Conservation (phyloP, 108 stramenopile genomes). For the Pseudonitzschia pungens region DNA sequence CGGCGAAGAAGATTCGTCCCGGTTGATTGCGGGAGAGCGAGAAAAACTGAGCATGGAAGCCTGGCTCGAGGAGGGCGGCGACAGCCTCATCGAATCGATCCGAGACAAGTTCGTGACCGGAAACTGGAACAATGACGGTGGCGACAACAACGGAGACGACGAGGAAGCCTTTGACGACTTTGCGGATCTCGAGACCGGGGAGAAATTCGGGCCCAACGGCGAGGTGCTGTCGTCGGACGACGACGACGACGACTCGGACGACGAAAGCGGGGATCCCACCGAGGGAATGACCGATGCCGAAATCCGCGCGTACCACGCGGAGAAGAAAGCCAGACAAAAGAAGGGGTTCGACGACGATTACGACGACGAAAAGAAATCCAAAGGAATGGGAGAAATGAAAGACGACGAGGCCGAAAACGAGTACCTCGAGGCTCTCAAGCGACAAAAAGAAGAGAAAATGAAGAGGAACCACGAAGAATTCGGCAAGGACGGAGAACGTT, state of each 20-base stretch:
- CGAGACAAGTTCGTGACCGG: constrained; percentile 96
- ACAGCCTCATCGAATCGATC: constrained; percentile 75
- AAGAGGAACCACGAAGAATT: constrained; percentile 89
- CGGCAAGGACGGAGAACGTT: constrained; percentile 80
- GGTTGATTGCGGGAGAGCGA: constrained; percentile 28
- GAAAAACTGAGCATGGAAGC: constrained; percentile 48
- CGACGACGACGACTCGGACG: constrained; percentile 29
- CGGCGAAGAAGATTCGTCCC: constrained; percentile 75
- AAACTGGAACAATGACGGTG: constrained; percentile 73
- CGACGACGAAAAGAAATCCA: constrained; percentile 80
- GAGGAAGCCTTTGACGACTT: constrained; percentile 84
- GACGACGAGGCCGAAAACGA: constrained; percentile 82
- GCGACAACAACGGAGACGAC: constrained; percentile 48
- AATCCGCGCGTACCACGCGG: constrained; percentile 76
- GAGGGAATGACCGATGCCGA: constrained; percentile 86
- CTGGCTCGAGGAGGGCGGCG: constrained; percentile 80
- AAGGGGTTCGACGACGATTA: constrained; percentile 82
- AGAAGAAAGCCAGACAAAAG: constrained; percentile 79
- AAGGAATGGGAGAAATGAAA: constrained; percentile 37
- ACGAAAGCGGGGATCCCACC: constrained; percentile 50
- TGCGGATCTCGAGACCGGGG: constrained; percentile 93
- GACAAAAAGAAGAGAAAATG: constrained; percentile 79
- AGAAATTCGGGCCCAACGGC: constrained; percentile 64
- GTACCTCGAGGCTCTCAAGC: constrained; percentile 74
- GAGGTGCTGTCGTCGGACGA: constrained; percentile 91